phyloP scores from a whole-genome alignment of 257 asterid genomes.

The Lycium barbarum region DNA sequence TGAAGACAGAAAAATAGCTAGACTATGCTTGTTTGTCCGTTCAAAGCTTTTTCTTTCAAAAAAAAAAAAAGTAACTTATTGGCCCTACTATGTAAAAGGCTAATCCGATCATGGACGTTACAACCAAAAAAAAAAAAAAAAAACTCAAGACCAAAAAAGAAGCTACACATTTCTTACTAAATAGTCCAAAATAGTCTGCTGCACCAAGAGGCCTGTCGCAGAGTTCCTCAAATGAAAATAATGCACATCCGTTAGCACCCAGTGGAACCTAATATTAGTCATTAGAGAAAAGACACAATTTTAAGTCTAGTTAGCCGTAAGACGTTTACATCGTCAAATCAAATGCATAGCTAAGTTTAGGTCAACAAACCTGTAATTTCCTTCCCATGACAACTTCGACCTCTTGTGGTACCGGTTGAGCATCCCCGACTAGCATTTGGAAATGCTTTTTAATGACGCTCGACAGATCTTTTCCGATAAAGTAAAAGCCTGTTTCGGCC shows the following conservation, averaged over 20 bases:
- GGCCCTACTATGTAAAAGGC: neutral
- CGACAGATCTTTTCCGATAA: constrained; percentile 60
- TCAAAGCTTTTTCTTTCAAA: neutral
- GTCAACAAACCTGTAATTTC: constrained; percentile 63
- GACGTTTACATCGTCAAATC: neutral
- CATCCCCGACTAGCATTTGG: constrained; percentile 64
- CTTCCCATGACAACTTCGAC: constrained; percentile 98
- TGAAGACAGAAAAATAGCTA: constrained; percentile 7
- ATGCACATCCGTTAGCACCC: constrained; percentile 91
- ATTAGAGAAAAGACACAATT: neutral
- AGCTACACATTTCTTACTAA: constrained; percentile 52
- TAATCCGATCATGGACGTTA: neutral
- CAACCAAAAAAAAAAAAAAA: no score
- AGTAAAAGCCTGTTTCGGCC: constrained; percentile 86
- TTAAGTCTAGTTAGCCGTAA: neutral
- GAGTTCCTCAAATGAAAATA: constrained; percentile 83
- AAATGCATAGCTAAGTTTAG: neutral
- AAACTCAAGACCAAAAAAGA: neutral
- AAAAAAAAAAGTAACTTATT: neutral
- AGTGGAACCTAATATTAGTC: constrained; percentile 74
- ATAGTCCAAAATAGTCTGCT: constrained; percentile 93
- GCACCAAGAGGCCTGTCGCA: constrained; percentile 98
- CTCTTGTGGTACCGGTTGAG: constrained; percentile 65
- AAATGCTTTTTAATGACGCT: constrained; percentile 72
- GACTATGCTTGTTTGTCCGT: neutral